Evolutionary conservation across 1,284 basidiomycete species (phyloP).

Genomic region (Erythrobasidium hasegawianum): DNA sequence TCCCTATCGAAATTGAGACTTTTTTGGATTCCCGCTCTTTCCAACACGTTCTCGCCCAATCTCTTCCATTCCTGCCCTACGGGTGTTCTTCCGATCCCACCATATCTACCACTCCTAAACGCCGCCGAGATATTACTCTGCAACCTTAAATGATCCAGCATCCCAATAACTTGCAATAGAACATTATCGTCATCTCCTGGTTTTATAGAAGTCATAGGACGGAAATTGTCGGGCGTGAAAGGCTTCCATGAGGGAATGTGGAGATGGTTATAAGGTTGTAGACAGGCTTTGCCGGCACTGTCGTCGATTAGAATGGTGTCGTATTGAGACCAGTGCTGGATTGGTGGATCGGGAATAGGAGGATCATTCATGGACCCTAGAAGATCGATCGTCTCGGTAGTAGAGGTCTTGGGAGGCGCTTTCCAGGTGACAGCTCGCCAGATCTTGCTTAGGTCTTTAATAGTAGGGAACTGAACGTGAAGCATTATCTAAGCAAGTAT

Average conservation of each 20-base stretch:
- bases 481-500: too few species aligned
- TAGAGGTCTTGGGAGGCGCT: not conserved
- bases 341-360: slow-evolving; percentile 3
- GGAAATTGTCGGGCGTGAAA: slow-evolving; percentile 8
- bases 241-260: slow-evolving; percentile 27
- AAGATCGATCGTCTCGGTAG: not conserved
- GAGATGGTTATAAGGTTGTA: slow-evolving; percentile 31
- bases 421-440: slow-evolving; percentile 20
- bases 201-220: not conserved
- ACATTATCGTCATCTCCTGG: slow-evolving; percentile 2
- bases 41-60: not conserved
- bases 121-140: slow-evolving; percentile 25
- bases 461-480: slow-evolving; percentile 12
- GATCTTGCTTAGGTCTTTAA: slow-evolving; percentile 29
- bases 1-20: slow-evolving; percentile 8
- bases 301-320: slow-evolving; percentile 34
- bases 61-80: slow-evolving; percentile 1
- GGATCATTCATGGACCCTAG: slow-evolving; percentile 5
- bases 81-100: slow-evolving; percentile 6
- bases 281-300: slow-evolving; percentile 9
- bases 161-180: slow-evolving; percentile 13
- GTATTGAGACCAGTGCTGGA: slow-evolving; percentile 18
- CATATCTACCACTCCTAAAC: not conserved
- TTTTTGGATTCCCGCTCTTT: not conserved
- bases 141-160: slow-evolving; percentile 14